These are phyloP conservation scores for Cyclostephanos tholiformis DNA, from an alignment of 108 stramenopile genomes.

Conservation along the genomic window DNA sequence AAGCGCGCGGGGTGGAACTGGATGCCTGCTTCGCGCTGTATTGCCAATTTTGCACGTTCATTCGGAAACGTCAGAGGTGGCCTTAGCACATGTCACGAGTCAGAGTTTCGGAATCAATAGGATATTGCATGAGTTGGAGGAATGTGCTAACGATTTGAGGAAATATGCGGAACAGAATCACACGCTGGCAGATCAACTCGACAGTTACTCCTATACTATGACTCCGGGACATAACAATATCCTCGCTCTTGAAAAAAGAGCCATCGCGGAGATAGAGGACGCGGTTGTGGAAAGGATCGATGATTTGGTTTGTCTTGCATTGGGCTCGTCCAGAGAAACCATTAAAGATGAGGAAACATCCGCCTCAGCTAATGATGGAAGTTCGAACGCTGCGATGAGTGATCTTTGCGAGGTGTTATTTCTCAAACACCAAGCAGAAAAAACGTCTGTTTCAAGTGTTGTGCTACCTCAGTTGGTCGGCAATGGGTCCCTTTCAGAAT, in stretches of 20 bases:
- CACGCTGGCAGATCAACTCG: conserved; percentile 49
- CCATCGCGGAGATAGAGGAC: conserved; percentile 51
- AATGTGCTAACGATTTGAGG: conserved; percentile 39
- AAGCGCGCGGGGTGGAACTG: neutral
- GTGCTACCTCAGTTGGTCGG: neutral
- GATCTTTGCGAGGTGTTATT: conserved; percentile 8
- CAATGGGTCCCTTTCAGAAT: neutral
- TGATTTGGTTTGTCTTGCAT: conserved; percentile 10
- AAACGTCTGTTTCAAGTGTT: neutral
- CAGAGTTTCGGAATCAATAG: conserved; percentile 33
- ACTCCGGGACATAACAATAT: conserved; percentile 21
- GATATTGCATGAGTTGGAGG: conserved; percentile 32
- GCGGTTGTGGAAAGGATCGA: conserved; percentile 32
- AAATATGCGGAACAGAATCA: conserved; percentile 49
- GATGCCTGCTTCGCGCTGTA: conserved; percentile 33
- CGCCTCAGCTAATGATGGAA: neutral
- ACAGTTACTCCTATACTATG: conserved; percentile 14
- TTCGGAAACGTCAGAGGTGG: conserved; percentile 34
- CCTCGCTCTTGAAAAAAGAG: conserved; percentile 36
- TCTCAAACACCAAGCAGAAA: conserved; percentile 6
- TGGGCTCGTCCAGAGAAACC: neutral
- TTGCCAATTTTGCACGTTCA: conserved; percentile 38
- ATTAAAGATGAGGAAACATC: neutral
- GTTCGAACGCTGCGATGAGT: neutral
- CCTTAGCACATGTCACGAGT: conserved; percentile 30